Conservation (phyloP, 2,329 filamentous ascomycete species). For the Hypoxylon sp. region DNA sequence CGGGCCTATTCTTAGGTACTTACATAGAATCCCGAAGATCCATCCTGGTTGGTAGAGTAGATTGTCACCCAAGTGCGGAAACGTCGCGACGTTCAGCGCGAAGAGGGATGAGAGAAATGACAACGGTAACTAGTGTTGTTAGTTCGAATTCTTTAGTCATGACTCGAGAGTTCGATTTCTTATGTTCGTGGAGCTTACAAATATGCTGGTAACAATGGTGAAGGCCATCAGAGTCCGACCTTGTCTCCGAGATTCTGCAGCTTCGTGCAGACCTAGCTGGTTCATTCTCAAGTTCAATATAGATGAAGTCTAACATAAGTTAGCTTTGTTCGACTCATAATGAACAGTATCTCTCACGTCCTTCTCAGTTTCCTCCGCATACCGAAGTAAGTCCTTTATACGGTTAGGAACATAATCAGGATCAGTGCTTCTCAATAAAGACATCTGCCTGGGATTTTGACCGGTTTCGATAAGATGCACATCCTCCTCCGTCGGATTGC, state of each 20-base stretch:
- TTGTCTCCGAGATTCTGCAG: slow-evolving; percentile 11
- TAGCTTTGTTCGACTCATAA: background rate
- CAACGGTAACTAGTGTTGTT: slow-evolving; percentile 2
- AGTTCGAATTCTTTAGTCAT: background rate
- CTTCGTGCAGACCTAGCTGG: slow-evolving; percentile 8
- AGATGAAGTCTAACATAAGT: slow-evolving; percentile 3
- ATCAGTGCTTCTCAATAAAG: background rate
- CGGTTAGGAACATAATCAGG: slow-evolving; percentile 5
- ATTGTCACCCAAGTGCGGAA: slow-evolving; percentile 14
- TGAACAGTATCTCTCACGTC: background rate
- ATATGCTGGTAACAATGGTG: slow-evolving; percentile 13
- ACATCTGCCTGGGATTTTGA: background rate
- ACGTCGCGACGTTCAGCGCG: slow-evolving; percentile 12
- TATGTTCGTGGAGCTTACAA: slow-evolving; percentile 5
- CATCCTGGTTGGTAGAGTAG: slow-evolving; percentile 6
- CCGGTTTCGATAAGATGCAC: background rate
- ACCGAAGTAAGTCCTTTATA: slow-evolving; percentile 3
- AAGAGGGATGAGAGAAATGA: slow-evolving; percentile 18
- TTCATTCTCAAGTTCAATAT: slow-evolving; percentile 11
- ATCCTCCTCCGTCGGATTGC: background rate
- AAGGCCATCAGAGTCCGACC: slow-evolving; percentile 13
- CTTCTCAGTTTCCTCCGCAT: slow-evolving; percentile 9
- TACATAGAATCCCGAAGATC: slow-evolving; percentile 25
- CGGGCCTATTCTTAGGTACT: background rate
- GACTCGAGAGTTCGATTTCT: background rate